A percentile compares a stretch with the other conserved stretches of the same genome.
Conservation (phyloP, 2,329 filamentous ascomycete species). For the Emericellopsis cladophorae region DNA sequence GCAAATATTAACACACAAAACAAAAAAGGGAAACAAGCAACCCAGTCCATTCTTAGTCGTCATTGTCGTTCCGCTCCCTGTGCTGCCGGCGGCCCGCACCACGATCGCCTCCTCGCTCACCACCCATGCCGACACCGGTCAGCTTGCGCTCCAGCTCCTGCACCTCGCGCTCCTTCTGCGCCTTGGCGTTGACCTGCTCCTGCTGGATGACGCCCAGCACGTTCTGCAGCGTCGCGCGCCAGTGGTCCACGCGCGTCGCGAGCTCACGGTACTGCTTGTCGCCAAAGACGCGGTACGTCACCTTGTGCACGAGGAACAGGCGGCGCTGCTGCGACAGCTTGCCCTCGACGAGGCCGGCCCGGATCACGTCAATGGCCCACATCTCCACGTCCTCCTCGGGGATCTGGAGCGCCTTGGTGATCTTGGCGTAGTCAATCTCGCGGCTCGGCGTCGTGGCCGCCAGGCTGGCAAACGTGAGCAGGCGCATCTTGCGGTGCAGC, state of each 20-base stretch:
- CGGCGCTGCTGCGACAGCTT: conserved; percentile 88
- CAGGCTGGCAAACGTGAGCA: conserved; percentile 83
- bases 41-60: conserved; percentile 28
- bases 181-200: conserved; percentile 69
- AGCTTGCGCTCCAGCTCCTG: conserved; percentile 60
- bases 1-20: neutral
- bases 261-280: conserved; percentile 98
- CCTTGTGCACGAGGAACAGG: conserved; percentile 90
- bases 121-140: conserved; percentile 25
- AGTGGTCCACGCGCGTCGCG: conserved; percentile 78
- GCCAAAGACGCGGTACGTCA: conserved; percentile 91
- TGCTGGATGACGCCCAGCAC: conserved; percentile 67
- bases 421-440: conserved; percentile 77
- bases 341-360: conserved; percentile 88
- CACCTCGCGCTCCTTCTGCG: conserved; percentile 65
- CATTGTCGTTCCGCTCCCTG: conserved; percentile 40
- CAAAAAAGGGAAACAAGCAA: neutral
- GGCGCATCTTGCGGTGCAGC: conserved; percentile 88
- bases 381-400: conserved; percentile 79
- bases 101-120: conserved; percentile 16
- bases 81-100: conserved; percentile 18
- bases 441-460: conserved; percentile 73
- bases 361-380: conserved; percentile 98
- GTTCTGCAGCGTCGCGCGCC: conserved; percentile 68
- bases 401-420: conserved; percentile 76